Evolutionary conservation across 2,329 filamentous ascomycete genomes (phyloP).

Genomic region (Penicillium sp.): DNA sequence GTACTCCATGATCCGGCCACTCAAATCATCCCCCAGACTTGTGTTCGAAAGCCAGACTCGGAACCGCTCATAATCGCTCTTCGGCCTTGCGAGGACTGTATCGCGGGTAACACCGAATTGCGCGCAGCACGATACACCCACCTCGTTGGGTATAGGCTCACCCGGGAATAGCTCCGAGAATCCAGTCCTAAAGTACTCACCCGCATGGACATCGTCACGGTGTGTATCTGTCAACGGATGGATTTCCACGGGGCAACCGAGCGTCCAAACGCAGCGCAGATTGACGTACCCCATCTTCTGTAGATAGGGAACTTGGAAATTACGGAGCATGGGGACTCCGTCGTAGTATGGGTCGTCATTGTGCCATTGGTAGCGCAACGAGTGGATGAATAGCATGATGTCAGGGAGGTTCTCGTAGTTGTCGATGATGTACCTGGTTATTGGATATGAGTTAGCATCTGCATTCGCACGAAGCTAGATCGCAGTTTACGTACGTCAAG

Average conservation of each 20-base stretch:
- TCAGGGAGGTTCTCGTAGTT: constrained; percentile 44
- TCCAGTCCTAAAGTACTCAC: constrained; percentile 50
- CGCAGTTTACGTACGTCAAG: constrained; percentile 36
- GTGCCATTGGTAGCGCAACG: constrained; percentile 46
- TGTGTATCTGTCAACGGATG: constrained; percentile 46
- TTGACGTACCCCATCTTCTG: constrained; percentile 55
- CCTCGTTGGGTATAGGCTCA: constrained; percentile 40
- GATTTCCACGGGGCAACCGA: constrained; percentile 55
- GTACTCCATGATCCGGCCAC: constrained; percentile 58
- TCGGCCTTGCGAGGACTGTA: constrained; percentile 47
- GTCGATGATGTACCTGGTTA: constrained; percentile 40
- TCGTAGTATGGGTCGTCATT: constrained; percentile 56
- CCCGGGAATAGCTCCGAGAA: constrained; percentile 53
- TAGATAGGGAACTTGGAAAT: constrained; percentile 52
- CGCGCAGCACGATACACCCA: constrained; percentile 56
- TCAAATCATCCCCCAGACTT: constrained; percentile 48
- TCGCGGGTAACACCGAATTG: constrained; percentile 55
- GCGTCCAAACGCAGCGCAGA: constrained; percentile 53
- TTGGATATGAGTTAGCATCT: constrained; percentile 7
- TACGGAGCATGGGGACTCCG: constrained; percentile 49
- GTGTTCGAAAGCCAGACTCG: constrained; percentile 53
- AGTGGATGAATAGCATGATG: constrained; percentile 44
- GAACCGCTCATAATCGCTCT: constrained; percentile 50
- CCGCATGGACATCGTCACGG: constrained; percentile 49
- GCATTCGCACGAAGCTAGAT: not conserved